Evolutionary conservation across 805 yeast genomes (phyloP).

Genomic region (Jamesozyma jinghongensis): DNA sequence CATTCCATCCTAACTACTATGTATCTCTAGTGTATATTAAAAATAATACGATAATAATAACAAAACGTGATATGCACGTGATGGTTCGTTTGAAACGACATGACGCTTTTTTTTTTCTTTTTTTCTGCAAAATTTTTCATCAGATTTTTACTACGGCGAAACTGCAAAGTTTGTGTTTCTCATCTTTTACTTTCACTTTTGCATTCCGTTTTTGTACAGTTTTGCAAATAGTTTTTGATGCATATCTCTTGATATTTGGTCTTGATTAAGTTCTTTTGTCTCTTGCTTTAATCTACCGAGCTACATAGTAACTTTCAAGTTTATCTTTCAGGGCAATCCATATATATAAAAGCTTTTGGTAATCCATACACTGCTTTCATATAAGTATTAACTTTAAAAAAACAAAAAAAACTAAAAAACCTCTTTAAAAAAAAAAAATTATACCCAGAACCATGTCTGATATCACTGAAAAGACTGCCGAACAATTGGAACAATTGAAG

Average conservation of each 20-base stretch:
- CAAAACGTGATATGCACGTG: no score
- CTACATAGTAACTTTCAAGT: constrained; percentile 9
- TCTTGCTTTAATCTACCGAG: constrained; percentile 5
- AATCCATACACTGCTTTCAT: constrained; percentile 3
- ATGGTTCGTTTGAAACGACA: neutral
- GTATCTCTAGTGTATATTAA: neutral
- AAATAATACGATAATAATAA: neutral
- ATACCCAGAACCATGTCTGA: constrained; percentile 28
- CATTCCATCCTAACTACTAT: no score
- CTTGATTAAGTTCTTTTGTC: neutral
- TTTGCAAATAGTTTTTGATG: no score
- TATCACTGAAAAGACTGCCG: constrained; percentile 31
- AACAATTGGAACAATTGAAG: constrained; percentile 30
- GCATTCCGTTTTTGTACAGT: no score
- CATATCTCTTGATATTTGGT: neutral
- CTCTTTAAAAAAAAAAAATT: constrained; percentile 11
- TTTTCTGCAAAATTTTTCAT: neutral
- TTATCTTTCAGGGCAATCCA: constrained; percentile 5
- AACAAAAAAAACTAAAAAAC: constrained; percentile 16
- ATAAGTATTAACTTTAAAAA: constrained; percentile 6
- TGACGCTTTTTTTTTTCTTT: neutral
- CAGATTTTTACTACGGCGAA: no score
- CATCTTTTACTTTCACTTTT: no score
- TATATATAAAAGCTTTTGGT: constrained; percentile 5
- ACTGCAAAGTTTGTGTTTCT: no score